Conservation (phyloP, 2,329 filamentous ascomycete genomes). For the Phialophora expanda region DNA sequence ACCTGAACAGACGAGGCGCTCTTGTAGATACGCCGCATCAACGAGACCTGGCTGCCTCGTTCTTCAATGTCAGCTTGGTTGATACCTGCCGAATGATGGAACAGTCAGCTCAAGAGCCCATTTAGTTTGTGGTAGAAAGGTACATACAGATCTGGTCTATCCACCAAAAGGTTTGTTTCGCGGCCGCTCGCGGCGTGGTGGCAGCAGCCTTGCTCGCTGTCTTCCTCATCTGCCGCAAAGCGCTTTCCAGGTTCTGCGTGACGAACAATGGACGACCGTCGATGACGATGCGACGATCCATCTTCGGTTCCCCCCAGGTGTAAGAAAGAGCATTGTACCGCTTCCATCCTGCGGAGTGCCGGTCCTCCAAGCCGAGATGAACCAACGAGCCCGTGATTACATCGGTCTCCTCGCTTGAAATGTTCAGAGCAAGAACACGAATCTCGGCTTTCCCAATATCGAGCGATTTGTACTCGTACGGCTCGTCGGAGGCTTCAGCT, state of each 20-base stretch:
- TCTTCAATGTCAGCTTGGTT: constrained; percentile 34
- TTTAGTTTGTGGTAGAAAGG: neutral
- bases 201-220: constrained; percentile 5
- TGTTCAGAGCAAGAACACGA: constrained; percentile 15
- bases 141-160: constrained; percentile 19
- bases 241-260: constrained; percentile 17
- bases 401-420: constrained; percentile 12
- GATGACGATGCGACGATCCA: constrained; percentile 12
- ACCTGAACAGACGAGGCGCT: constrained; percentile 29
- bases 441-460: constrained; percentile 11
- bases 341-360: neutral
- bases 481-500: constrained; percentile 1
- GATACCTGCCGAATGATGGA: constrained; percentile 19
- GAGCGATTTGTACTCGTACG: constrained; percentile 14
- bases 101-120: neutral
- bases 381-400: constrained; percentile 4
- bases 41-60: constrained; percentile 26
- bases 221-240: constrained; percentile 13
- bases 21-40: constrained; percentile 35
- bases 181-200: neutral
- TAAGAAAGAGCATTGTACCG: constrained; percentile 24
- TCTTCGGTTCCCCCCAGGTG: constrained; percentile 16
- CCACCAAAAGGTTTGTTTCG: constrained; percentile 11
- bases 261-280: constrained; percentile 8
- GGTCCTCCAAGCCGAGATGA: constrained; percentile 1